Evolutionary conservation across 2,329 filamentous ascomycete species (phyloP), one percentile per base, ranked within the genome.

Genomic region (Tolypocladium inflatum): DNA sequence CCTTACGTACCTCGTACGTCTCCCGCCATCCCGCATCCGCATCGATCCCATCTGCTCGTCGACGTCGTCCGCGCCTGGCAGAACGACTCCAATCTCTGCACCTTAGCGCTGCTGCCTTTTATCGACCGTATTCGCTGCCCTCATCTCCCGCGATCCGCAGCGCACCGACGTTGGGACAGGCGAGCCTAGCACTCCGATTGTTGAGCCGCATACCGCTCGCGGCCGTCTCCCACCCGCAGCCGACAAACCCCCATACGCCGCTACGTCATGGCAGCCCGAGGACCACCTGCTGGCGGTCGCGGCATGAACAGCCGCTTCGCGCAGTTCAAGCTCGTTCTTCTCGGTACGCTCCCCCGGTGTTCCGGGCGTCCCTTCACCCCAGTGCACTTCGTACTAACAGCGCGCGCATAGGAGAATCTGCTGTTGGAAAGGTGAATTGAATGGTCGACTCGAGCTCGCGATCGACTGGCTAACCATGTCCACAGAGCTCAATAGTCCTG

Each of bases 241-340:
- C 7, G 8, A 21, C 15, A 30, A 21, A 10, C 39, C 48, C 52
- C 19, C 45, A 26, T 54, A 15, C 21, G 21, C 37, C 35, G 3
- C 43, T n/a, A n/a, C n/a, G n/a, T 68, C 73, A 97, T 97, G 93
- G 89, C 92, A 77, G 84, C 89, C 74, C 86, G 91, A 85, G 85
- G 86, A 78, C 86, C 76, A 78, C 86, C 76, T 68, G 78, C 81
- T 65, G 78, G 81, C 68, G 82, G 80, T 68, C 82, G 83, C 68
- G 82, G 81, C 71, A 76, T 80, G 81, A 84, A 87, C 86, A 84
- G 89, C 76, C 87, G 93, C 70, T 97, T 99, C 76, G 93, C 94
- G 69, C 94, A 99, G 82, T 99, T 99, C 80, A 99, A 99, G 83
- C 84, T 99, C 68, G 94, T 99, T 65, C 81, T 99, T 71, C 83